Percentiles rank a stretch among this genome's conserved stretches.
Evolutionary conservation across 225 moss, liverwort and hornwort genomes (phyloP).

Genomic region (Ulota crispa): DNA sequence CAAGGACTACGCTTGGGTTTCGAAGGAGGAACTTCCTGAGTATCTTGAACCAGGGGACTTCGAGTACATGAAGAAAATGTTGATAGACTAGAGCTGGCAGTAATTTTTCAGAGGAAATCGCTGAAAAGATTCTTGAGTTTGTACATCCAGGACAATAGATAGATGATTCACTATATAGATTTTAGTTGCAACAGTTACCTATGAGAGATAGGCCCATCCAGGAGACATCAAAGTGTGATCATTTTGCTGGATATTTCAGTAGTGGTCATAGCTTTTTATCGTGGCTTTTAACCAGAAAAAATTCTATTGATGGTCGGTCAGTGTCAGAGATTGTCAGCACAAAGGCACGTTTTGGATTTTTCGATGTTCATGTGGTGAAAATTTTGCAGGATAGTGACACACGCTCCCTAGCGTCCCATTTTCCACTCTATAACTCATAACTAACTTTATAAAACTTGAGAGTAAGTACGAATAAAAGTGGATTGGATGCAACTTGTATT

Average conservation of each 20-base stretch:
- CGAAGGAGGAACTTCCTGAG: conserved; percentile 73
- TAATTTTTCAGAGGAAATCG: background rate
- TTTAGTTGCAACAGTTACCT: background rate
- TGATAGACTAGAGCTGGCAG: conserved; percentile 49
- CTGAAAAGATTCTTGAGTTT: background rate
- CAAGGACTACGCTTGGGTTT: conserved; percentile 85
- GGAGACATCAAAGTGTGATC: conserved; percentile 10
- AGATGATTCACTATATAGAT: background rate
- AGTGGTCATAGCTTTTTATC: background rate
- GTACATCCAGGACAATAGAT: background rate
- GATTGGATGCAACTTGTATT: too few species aligned
- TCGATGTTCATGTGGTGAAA: too few species aligned
- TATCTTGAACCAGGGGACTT: conserved; percentile 71
- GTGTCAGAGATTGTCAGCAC: background rate
- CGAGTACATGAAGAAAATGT: conserved; percentile 72
- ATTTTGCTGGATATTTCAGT: background rate
- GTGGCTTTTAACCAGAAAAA: background rate
- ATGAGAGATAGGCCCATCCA: background rate
- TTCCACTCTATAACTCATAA: too few species aligned
- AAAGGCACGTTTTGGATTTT: too few species aligned
- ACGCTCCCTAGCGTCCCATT: too few species aligned
- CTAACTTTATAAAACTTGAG: too few species aligned
- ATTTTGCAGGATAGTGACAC: too few species aligned
- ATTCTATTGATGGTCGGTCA: background rate
- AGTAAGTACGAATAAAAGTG: too few species aligned